Base-by-base conservation (phyloP, 169 alveolate genomes). In the Plasmodium yoelii region DNA sequence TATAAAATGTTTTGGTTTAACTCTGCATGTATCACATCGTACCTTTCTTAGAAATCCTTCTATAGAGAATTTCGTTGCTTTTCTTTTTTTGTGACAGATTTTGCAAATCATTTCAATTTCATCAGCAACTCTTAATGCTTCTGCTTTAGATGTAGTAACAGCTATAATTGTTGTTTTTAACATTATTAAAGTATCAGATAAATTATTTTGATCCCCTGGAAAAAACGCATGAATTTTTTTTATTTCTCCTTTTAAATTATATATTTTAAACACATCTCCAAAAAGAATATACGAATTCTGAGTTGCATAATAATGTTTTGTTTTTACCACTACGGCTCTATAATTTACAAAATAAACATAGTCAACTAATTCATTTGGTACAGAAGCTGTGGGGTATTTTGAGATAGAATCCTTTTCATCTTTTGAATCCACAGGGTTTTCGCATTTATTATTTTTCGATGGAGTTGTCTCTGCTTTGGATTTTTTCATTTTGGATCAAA, bases 261-360 rank as follows among this genome's bases (percentile, higher is more conserved):
- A 74, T 74, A 74, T 74, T 61, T 74, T 74, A 55, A 74, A 74
- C 5, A 74, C 88, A 74, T 74, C 88, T n/a, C 88, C 88, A 61
- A 74, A 74, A 26, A 74, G 71, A 63, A 74, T 46, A 26, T 74
- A 74, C 0, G 88, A 74, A 63, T 74, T 74, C 46, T 74, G 88
- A 5, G 88, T 74, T 28, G 63, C 88, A 61, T 74, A 74, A 47
- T 74, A 74, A 5, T 65, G 74, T 5, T 74, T 74, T 19, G 88
- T 74, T 61, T 74, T 74, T 19, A 74, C 88, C 3, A 74, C 88
- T 0, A 74, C 88, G 1, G 88, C 88, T 61, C 88, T 60, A 55
- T 74, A 74, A 22, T 74, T 74, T 2, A 74, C 88, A 74, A 74
- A 74, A 53, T 74, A 74, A 34, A 74, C 74, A 5, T 73, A 74